A percentile compares a stretch with the other conserved stretches of the same genome.
Evolutionary conservation across 805 yeast species (phyloP).

Genomic region (Lipomyces kockii): DNA sequence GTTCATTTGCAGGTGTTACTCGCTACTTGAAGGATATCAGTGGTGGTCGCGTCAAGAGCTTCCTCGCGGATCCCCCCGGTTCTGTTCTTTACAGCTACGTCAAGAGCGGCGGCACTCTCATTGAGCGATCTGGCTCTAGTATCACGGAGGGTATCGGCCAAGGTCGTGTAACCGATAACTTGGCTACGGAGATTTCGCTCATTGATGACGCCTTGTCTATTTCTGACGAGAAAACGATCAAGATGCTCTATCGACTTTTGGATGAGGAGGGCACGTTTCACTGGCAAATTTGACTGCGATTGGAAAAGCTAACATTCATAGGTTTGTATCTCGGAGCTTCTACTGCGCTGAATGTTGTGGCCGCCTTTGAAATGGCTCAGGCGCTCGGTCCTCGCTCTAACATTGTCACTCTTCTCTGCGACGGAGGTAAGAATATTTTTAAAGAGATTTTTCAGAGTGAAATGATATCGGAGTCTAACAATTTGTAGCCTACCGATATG

Average conservation of each 20-base stretch:
- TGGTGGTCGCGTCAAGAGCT: constrained; percentile 62
- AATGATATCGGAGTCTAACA: not conserved
- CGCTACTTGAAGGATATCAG: constrained; percentile 74
- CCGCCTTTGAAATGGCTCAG: constrained; percentile 79
- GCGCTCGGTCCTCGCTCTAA: constrained; percentile 74
- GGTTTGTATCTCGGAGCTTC: constrained; percentile 92
- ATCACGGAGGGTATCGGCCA: constrained; percentile 98
- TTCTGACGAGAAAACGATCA: constrained; percentile 79
- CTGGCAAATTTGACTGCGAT: not conserved
- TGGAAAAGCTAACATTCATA: not conserved
- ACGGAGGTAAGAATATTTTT: constrained; percentile 55
- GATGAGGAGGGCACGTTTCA: constrained; percentile 64
- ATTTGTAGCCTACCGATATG: constrained; percentile 57
- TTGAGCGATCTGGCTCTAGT: constrained; percentile 78
- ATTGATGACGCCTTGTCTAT: constrained; percentile 82
- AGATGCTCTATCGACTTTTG: constrained; percentile 78
- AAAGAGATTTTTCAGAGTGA: not conserved
- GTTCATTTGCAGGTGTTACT: constrained; percentile 86
- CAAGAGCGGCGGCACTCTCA: constrained; percentile 66
- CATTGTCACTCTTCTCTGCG: constrained; percentile 87
- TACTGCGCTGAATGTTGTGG: constrained; percentile 86
- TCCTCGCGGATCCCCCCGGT: constrained; percentile 93
- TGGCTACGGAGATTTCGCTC: constrained; percentile 69
- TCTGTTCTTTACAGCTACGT: constrained; percentile 81
- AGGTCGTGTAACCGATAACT: constrained; percentile 86